A percentile compares a stretch with the other conserved stretches of the same genome.
These are phyloP conservation scores for Piloderma croceum DNA, from an alignment of 768 basidiomycete genomes.

Conservation along the genomic window DNA sequence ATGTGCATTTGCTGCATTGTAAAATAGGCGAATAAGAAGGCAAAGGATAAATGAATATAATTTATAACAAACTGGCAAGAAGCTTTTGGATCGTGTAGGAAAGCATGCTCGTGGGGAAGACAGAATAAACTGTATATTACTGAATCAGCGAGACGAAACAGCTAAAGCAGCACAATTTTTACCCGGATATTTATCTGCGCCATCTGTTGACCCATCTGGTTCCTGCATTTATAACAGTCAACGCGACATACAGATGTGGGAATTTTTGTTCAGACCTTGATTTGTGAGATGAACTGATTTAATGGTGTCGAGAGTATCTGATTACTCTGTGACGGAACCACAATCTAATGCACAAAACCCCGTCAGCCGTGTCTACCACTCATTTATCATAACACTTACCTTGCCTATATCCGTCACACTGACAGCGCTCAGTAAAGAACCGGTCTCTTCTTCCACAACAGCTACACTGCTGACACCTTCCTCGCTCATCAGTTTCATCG, in stretches of 20 bases:
- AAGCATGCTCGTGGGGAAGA: slow-evolving; percentile 57
- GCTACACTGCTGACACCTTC: slow-evolving; percentile 81
- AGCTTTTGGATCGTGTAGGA: slow-evolving; percentile 74
- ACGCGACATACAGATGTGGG: background rate
- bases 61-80: slow-evolving; percentile 59
- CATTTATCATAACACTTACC: slow-evolving; percentile 28
- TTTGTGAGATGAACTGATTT: slow-evolving; percentile 60
- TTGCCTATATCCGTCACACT: slow-evolving; percentile 81
- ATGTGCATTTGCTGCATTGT: slow-evolving; percentile 61
- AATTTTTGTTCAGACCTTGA: slow-evolving; percentile 48
- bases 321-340: slow-evolving; percentile 77
- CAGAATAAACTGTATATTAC: slow-evolving; percentile 58
- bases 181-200: slow-evolving; percentile 77
- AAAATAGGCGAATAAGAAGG: slow-evolving; percentile 5
- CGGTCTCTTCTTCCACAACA: slow-evolving; percentile 61
- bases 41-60: background rate
- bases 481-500: slow-evolving; percentile 83
- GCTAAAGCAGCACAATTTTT: slow-evolving; percentile 1
- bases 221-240: slow-evolving; percentile 40
- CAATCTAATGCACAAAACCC: slow-evolving; percentile 46
- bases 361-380: slow-evolving; percentile 3
- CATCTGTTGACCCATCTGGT: slow-evolving; percentile 72
- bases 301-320: slow-evolving; percentile 66
- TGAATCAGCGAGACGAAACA: slow-evolving; percentile 1
- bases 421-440: slow-evolving; percentile 64